Evolutionary conservation across 768 basidiomycete genomes (phyloP).

Genomic region (Amanita rubescens): DNA sequence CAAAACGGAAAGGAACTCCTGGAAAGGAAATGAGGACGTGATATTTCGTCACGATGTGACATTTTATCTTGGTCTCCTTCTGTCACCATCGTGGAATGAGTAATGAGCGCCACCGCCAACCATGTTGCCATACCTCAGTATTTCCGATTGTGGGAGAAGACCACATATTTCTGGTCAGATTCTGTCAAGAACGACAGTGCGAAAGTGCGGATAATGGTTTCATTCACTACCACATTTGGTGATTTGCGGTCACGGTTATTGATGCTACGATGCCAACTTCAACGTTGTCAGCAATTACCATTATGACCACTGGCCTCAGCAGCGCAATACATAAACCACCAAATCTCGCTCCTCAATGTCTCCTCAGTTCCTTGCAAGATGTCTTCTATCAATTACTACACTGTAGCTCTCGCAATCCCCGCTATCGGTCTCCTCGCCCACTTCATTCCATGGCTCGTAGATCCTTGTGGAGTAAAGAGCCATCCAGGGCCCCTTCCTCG

Average conservation of each 20-base stretch:
- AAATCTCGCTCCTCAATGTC: not conserved
- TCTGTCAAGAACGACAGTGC: not conserved
- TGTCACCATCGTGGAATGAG: too few relatives aligned
- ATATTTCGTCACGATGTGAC: too few relatives aligned
- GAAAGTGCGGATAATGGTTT: too few relatives aligned
- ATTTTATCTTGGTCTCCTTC: too few relatives aligned
- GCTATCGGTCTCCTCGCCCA: slow-evolving; percentile 29
- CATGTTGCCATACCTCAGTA: slow-evolving; percentile 40
- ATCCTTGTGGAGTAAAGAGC: slow-evolving; percentile 49
- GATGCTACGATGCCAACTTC: too few relatives aligned
- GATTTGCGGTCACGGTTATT: too few relatives aligned
- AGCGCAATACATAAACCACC: slow-evolving; percentile 1
- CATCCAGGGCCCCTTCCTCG: slow-evolving; percentile 64
- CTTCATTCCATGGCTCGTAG: slow-evolving; percentile 44
- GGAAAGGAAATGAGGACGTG: too few relatives aligned
- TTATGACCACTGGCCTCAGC: not conserved
- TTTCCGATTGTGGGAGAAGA: slow-evolving; percentile 46
- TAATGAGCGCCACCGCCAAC: too few relatives aligned
- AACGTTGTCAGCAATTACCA: too few relatives aligned
- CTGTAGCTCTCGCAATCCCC: slow-evolving; percentile 20
- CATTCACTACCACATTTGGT: too few relatives aligned
- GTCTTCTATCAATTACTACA: slow-evolving; percentile 18
- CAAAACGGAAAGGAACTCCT: too few relatives aligned
- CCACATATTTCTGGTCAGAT: not conserved
- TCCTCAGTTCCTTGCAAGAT: slow-evolving; percentile 13